Evolutionary conservation across 352 stramenopile genomes (phyloP), one percentile per base, ranked within the genome.

Genomic region (Phytophthora constricta): DNA sequence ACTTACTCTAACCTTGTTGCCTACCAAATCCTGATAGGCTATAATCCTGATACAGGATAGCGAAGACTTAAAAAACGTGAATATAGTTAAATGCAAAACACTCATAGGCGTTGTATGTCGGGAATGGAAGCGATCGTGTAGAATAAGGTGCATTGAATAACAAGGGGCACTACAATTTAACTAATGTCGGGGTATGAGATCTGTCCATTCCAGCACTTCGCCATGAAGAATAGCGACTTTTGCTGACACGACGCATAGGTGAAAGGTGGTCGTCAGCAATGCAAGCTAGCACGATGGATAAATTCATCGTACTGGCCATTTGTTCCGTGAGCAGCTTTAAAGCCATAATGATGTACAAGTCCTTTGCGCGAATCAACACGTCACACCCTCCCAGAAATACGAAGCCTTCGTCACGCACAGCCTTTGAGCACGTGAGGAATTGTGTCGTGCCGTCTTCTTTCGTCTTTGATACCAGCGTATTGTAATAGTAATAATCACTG

Each of bases 401-500:
- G 33, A 80, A 80, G 1, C 72, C 72, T 66, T 80, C 72, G 39
- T 80, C 72, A 2, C 68, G 46, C 17, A 80, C 68, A 13, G 72
- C 57, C 28, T 80, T 80, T 11, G 68, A 65, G 19, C 68, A 77
- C 22, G 72, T 80, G 14, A 80, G 16, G 28, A 68, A 75, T 46
- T 72, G 57, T 0, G 59, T 55, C 37, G 72, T 58, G 16, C 33
- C 41, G 2, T 62, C 50, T 19, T 60, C 50, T 61, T 62, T 71
- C 17, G 60, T 68, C 19, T 59, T 48, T 4, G 53, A 54, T 10
- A 80, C 57, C 1, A 80, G 37, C 20, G 72, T 80, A 45, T 75
- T 69, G 68, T 80, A 80, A 60, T 80, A 80, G 60, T 80, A 80
- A 46, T 77, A 80, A 5, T 75, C 58, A 5, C 64, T 60, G 0